Evolutionary conservation across 257 asterid genomes (phyloP).

Genomic region (Phtheirospermum japonicum): DNA sequence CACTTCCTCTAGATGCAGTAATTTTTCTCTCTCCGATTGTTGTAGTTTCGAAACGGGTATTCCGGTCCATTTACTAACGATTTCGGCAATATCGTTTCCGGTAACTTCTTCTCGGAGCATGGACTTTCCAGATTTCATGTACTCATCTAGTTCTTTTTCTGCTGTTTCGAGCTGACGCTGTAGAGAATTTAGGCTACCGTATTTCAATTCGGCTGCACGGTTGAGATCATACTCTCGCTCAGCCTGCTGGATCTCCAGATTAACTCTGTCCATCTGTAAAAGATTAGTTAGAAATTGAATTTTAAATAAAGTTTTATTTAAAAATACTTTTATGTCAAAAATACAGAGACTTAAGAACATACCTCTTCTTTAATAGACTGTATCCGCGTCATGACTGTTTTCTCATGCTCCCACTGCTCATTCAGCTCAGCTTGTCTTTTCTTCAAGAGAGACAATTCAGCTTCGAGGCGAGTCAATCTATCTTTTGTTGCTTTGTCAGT

Average conservation of each 20-base stretch:
- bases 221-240: constrained; percentile 95
- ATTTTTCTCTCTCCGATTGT: constrained; percentile 86
- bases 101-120: constrained; percentile 93
- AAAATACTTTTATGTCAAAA: not conserved
- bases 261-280: constrained; percentile 84
- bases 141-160: constrained; percentile 73
- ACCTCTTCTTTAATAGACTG: constrained; percentile 95
- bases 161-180: constrained; percentile 88
- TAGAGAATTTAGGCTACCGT: constrained; percentile 79
- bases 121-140: constrained; percentile 82
- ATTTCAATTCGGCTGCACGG: constrained; percentile 94
- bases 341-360: constrained; percentile 21
- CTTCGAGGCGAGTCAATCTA: constrained; percentile 78
- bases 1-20: constrained; percentile 76
- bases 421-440: constrained; percentile 74
- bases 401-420: constrained; percentile 95
- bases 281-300: constrained; percentile 22
- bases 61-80: constrained; percentile 98
- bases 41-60: constrained; percentile 85
- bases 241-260: constrained; percentile 95
- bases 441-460: constrained; percentile 74
- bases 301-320: not conserved
- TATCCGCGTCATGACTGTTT: constrained; percentile 74
- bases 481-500: constrained; percentile 88
- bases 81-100: constrained; percentile 81